Evolutionary conservation across 1,139 yeast species (phyloP), one percentile per base, ranked within the genome.

Genomic region (Geotrichum citri-aurantii): DNA sequence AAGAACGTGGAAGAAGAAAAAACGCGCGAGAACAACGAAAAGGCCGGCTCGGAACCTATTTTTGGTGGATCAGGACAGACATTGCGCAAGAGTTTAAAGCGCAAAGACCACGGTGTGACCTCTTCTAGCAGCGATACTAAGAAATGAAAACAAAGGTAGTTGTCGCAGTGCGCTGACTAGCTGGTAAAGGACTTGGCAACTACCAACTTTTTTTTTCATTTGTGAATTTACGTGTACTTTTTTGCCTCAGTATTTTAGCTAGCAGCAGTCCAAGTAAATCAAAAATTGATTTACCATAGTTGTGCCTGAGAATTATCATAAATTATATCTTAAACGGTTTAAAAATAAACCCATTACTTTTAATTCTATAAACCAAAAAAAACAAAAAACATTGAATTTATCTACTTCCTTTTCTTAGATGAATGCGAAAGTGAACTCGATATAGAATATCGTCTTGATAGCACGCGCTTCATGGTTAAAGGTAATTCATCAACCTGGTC

Each of bases 31-130:
- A 70, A 71, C 12, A 65, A 67, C 37, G 64, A 68, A 2, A 64
- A 66, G 8, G 63, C 62, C 11, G 63, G 42, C 42, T 3, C 53
- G 54, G 37, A 24, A 14, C 54, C 57, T 12, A 29, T 50, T 2
- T 54, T 58, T 27, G 48, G 48, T 19, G 66, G 66, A 6, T 31
- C 59, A 11, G 66, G 66, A 66, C 67, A 49, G 27, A 52, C 56
- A 10, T 47, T 61, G 17, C 48, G 97, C 66, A 86, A 84, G 65
- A 82, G 85, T 61, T 84, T 81, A 67, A 90, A 90, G 70, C 77
- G 96, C 61, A 87, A 86, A 66, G 91, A 84, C 59, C 79, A 65
- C n/a, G 40, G 46, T 19, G 42, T n/a, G 14, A 17, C 17, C 42
- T 26, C 29, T 26, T 26, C 29, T 26, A 37, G 42, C 19, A 37